Base-by-base conservation (phyloP, 768 basidiomycete species). In the Mycena vitilis region DNA sequence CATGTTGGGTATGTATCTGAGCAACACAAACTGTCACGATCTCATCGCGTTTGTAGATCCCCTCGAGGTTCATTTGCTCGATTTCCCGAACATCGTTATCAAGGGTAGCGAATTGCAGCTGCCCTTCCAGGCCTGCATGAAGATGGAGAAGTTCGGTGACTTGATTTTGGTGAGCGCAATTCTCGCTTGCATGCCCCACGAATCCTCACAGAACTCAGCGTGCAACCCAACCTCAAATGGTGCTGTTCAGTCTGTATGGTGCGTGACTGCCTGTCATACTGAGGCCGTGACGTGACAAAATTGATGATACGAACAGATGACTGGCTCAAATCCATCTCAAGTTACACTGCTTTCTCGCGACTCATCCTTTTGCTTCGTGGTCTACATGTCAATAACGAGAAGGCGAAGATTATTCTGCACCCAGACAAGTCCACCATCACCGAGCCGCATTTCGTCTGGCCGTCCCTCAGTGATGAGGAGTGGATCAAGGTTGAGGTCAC, bases 31-130 rank as follows among this genome's bases (percentile, higher is more conserved):
- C 13, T 6, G 65, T 42, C 62, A 30, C 61, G 16, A 69, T 60
- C 16, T 23, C 7, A 57, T 61, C 40, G 60, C 51, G 23, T 48
- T 56, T 68, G 5, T 69, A 93, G 94, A 95, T 79, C 94, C 95
- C 45, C 89, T 99, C 62, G 98, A 99, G 85, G 98, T 99, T 66
- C 98, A 99, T 78, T 88, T 99, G 79, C 90, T 99, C 70, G 98
- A 99, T 82, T 99, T 99, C 91, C 98, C 98, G 59, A 99, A 99
- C 81, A 99, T 99, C 73, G 98, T 99, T 80, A 99, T 99, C 86
- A 99, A 99, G 83, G 98, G 98, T 65, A 96, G 94, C 72, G 98
- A 99, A 79, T 84, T 99, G 55, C 98, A 99, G 75, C 84, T 99
- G 65, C 98, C 98, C 0, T 99, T 99, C 96, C 97, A 99, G 81